Conservation (phyloP, 164 flowering plant genomes). For the Cinnamomum micranthum region DNA sequence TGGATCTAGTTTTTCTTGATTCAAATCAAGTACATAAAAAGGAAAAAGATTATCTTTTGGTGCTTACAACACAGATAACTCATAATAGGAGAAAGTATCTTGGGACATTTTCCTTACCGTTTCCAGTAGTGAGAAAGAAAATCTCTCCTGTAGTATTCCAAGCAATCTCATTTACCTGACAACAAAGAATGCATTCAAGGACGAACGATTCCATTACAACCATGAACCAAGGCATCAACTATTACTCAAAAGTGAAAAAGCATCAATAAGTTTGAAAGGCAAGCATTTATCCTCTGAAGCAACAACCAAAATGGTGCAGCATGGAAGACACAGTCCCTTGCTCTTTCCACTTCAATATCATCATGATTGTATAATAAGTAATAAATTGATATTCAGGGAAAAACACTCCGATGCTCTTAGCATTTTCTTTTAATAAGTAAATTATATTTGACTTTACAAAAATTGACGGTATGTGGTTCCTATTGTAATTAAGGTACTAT, state of each 20-base stretch:
- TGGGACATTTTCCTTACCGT: constrained; percentile 41
- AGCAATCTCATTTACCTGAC: constrained; percentile 95
- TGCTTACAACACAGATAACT: neutral
- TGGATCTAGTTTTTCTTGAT: neutral
- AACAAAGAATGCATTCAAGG: constrained; percentile 4
- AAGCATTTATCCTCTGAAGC: neutral
- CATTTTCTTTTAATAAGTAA: too few species aligned
- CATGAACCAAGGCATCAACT: neutral
- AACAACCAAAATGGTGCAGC: neutral
- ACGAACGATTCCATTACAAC: too few species aligned
- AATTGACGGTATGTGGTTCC: too few species aligned
- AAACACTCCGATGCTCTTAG: neutral
- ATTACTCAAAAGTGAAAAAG: neutral
- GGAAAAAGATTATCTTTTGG: neutral
- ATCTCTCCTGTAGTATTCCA: constrained; percentile 90
- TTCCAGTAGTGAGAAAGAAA: constrained; percentile 92
- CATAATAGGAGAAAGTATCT: neutral
- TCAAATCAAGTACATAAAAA: neutral
- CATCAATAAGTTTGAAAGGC: neutral
- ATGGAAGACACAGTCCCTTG: neutral
- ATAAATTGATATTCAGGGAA: neutral
- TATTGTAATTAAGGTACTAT: too few species aligned
- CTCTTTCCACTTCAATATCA: neutral
- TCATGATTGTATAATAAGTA: neutral
- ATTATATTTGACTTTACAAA: too few species aligned